Conservation (phyloP, 2,329 filamentous ascomycete genomes). For the Hymenotorrendiella dingleyae region DNA sequence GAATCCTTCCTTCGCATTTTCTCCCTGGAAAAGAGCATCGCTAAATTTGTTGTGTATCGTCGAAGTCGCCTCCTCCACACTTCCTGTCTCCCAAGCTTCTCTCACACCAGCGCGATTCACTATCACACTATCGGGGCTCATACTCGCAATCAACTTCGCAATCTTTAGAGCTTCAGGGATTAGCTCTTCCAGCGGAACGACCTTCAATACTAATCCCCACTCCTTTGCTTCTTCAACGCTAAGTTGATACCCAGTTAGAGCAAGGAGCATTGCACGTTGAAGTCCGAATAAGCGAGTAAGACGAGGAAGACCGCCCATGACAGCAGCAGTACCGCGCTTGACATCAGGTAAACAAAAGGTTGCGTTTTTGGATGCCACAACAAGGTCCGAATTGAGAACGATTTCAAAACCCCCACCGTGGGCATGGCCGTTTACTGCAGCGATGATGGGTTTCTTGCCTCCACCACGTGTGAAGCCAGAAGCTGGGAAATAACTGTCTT, state of each 20-base stretch:
- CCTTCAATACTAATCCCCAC: conserved; percentile 25
- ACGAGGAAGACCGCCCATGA: conserved; percentile 45
- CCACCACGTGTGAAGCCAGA: conserved; percentile 48
- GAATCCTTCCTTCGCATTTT: conserved; percentile 45
- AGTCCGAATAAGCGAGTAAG: conserved; percentile 40
- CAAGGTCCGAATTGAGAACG: conserved; percentile 45
- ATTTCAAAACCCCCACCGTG: conserved; percentile 53
- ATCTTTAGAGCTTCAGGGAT: conserved; percentile 29
- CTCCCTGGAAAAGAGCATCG: conserved; percentile 34
- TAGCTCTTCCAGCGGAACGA: conserved; percentile 30
- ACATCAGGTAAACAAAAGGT: conserved; percentile 53
- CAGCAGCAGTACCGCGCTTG: conserved; percentile 50
- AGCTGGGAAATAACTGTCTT: conserved; percentile 32
- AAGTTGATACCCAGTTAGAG: conserved; percentile 38
- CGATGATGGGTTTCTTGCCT: conserved; percentile 56
- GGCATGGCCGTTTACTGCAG: conserved; percentile 52
- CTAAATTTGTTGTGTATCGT: conserved; percentile 38
- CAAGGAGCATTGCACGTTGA: conserved; percentile 20
- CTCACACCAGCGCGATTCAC: conserved; percentile 30
- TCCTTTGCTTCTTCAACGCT: conserved; percentile 28
- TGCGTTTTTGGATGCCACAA: conserved; percentile 46
- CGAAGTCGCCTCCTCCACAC: conserved; percentile 36
- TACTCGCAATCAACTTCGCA: conserved; percentile 27
- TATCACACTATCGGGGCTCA: conserved; percentile 33
- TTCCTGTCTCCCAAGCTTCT: conserved; percentile 36